phyloP scores from a whole-genome alignment of 108 stramenopile species.

The Parietichytrium sp. region DNA sequence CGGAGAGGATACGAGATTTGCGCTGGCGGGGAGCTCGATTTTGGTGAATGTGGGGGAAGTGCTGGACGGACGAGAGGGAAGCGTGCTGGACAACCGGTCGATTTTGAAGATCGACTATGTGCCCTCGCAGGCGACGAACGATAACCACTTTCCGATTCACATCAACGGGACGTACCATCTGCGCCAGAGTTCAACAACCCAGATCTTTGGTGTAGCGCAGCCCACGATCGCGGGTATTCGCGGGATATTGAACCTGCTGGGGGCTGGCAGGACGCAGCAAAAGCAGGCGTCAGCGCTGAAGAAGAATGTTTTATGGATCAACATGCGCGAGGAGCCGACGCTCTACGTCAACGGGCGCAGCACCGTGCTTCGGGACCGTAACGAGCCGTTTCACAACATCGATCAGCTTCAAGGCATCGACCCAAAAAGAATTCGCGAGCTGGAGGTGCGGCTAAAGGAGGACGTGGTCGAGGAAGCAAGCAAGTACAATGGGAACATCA shows the following conservation, averaged over 20 bases:
- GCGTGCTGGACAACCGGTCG: constrained; percentile 4
- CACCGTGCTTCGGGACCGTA: constrained; percentile 14
- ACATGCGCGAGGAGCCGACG: constrained; percentile 10
- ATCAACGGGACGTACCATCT: constrained; percentile 23
- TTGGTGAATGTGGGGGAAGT: neutral
- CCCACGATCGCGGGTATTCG: constrained; percentile 21
- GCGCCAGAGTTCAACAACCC: constrained; percentile 17
- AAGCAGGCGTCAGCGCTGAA: neutral
- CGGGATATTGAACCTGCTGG: neutral
- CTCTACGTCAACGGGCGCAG: constrained; percentile 28
- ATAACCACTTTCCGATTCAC: neutral
- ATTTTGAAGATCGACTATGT: constrained; percentile 30
- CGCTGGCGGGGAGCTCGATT: too few species aligned
- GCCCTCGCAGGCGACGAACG: neutral
- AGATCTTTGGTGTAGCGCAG: constrained; percentile 1
- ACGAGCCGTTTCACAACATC: neutral
- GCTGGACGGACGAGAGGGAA: neutral
- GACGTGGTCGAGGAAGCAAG: neutral
- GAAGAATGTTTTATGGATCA: neutral
- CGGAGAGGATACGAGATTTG: too few species aligned
- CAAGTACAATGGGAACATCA: neutral
- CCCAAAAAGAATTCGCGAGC: neutral
- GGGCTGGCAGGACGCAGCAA: neutral
- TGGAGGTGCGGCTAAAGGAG: constrained; percentile 21
- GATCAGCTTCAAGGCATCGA: constrained; percentile 30